Conservation (phyloP, 2,329 filamentous ascomycete species). For the Rhynchosporium graminicola region DNA sequence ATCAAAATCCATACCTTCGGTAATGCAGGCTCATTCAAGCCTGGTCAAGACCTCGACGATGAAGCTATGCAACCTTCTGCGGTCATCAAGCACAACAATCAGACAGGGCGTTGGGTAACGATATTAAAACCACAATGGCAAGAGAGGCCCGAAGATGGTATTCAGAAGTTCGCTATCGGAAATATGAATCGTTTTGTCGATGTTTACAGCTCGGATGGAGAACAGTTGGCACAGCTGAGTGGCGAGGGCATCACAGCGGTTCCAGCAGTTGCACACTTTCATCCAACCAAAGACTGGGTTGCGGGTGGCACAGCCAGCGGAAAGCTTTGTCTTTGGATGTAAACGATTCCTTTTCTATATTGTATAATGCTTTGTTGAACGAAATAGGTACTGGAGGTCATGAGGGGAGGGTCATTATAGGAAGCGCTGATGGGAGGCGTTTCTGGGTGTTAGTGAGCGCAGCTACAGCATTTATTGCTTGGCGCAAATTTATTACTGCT, state of each 20-base stretch:
- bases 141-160: constrained; percentile 69
- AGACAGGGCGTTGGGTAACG: constrained; percentile 92
- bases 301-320: constrained; percentile 89
- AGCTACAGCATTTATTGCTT: neutral
- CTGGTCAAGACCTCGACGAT: constrained; percentile 58
- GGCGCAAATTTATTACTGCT: neutral
- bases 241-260: constrained; percentile 93
- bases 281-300: constrained; percentile 86
- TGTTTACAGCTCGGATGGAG: constrained; percentile 77
- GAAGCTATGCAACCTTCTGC: constrained; percentile 68
- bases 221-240: constrained; percentile 84
- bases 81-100: constrained; percentile 83
- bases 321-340: constrained; percentile 69
- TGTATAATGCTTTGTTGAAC: neutral
- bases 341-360: neutral
- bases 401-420: neutral
- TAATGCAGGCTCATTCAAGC: constrained; percentile 58
- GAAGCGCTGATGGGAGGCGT: neutral
- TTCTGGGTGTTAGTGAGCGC: neutral
- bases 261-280: constrained; percentile 88
- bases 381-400: neutral
- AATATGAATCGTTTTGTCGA: constrained; percentile 99
- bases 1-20: constrained; percentile 88
- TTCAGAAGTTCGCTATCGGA: constrained; percentile 87
- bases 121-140: constrained; percentile 88